phyloP scores from a whole-genome alignment of 108 stramenopile species.

The Fragilariopsis cylindrus region DNA sequence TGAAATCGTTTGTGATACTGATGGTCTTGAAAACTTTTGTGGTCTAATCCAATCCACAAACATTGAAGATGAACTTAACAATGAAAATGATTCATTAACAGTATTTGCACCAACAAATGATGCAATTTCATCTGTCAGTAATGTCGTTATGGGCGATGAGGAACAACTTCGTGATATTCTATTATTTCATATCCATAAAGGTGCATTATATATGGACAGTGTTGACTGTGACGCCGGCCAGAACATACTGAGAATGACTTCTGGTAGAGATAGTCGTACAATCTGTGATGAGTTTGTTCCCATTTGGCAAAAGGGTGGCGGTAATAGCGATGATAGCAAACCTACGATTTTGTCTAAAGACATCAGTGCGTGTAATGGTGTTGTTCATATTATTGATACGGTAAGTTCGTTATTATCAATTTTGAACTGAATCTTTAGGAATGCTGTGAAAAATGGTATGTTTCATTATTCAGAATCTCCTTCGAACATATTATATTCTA shows the following conservation, averaged over 20 bases:
- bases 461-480: no score
- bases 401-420: background rate
- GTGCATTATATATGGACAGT: background rate
- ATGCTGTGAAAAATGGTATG: no score
- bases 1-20: background rate
- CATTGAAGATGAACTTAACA: background rate
- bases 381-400: constrained; percentile 55
- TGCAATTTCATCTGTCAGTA: constrained; percentile 35
- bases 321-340: constrained; percentile 15
- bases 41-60: background rate
- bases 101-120: constrained; percentile 53
- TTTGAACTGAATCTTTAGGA: no score
- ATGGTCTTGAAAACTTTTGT: background rate
- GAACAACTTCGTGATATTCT: constrained; percentile 24
- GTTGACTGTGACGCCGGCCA: constrained; percentile 19
- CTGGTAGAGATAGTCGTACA: constrained; percentile 31
- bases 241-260: constrained; percentile 40
- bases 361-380: constrained; percentile 50
- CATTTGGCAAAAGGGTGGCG: constrained; percentile 35
- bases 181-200: background rate
- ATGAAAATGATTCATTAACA: constrained; percentile 17
- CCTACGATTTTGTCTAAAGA: constrained; percentile 36
- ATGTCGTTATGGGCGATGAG: background rate
- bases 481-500: no score
- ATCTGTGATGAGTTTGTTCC: constrained; percentile 7